These are phyloP conservation scores for Phaeosphaeriaceae sp. DNA, from an alignment of 2,329 filamentous ascomycete species.

Conservation along the genomic window DNA sequence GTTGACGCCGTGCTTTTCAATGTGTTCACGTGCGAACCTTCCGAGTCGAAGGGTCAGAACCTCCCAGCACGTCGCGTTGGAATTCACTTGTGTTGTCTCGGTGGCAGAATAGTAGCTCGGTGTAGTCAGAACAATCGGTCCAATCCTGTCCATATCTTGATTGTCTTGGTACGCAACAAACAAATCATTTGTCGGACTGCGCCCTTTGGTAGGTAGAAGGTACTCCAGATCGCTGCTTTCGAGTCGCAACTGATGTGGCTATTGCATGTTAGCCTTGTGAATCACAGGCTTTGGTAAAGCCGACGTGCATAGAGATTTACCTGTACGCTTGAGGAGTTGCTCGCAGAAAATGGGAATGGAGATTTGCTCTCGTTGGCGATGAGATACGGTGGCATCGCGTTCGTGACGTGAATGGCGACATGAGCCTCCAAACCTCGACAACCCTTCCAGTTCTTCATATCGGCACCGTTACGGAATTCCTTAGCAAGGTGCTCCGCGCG, in stretches of 20 bases:
- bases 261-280: conserved; percentile 15
- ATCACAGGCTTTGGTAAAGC: background rate
- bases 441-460: conserved; percentile 64
- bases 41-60: conserved; percentile 57
- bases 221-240: conserved; percentile 35
- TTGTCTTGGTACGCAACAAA: conserved; percentile 27
- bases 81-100: conserved; percentile 15
- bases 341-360: conserved; percentile 58
- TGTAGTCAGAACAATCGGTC: conserved; percentile 28
- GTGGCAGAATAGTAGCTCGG: conserved; percentile 21
- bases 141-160: conserved; percentile 17
- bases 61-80: conserved; percentile 57
- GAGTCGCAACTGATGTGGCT: conserved; percentile 26
- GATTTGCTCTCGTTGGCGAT: conserved; percentile 58
- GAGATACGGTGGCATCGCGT: conserved; percentile 61
- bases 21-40: conserved; percentile 52
- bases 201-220: conserved; percentile 25
- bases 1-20: conserved; percentile 43
- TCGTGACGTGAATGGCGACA: conserved; percentile 58
- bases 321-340: conserved; percentile 42
- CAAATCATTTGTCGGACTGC: conserved; percentile 10
- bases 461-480: conserved; percentile 62
- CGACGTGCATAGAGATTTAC: conserved; percentile 21
- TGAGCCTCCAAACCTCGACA: conserved; percentile 61
- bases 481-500: conserved; percentile 62